Conservation (phyloP, 805 yeast genomes). For the Teunomyces kruisii region DNA sequence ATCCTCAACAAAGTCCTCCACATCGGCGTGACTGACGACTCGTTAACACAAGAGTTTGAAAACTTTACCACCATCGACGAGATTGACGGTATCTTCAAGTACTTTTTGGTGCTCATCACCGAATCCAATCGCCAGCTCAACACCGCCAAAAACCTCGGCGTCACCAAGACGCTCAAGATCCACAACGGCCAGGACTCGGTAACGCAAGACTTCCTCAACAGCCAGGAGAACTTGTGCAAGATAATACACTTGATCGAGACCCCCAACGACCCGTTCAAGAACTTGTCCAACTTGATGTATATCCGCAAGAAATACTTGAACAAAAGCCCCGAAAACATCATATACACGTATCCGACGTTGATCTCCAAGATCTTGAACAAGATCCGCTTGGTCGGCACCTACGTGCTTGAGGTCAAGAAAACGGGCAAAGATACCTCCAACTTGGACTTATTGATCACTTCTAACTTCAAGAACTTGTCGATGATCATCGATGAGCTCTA, state of each 20-base stretch:
- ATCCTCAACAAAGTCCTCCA: slow-evolving; percentile 58
- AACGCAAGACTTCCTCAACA: slow-evolving; percentile 38
- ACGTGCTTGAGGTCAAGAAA: slow-evolving; percentile 31
- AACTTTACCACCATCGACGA: slow-evolving; percentile 38
- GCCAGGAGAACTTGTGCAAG: slow-evolving; percentile 67
- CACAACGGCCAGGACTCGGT: slow-evolving; percentile 27
- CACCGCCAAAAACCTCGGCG: slow-evolving; percentile 42
- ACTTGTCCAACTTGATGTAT: slow-evolving; percentile 32
- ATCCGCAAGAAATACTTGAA: slow-evolving; percentile 46
- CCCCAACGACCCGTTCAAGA: slow-evolving; percentile 40
- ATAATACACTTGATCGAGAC: slow-evolving; percentile 62
- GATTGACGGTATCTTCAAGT: slow-evolving; percentile 58
- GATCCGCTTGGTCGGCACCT: slow-evolving; percentile 46
- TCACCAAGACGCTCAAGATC: slow-evolving; percentile 31
- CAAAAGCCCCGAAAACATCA: slow-evolving; percentile 55
- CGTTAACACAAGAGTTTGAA: not conserved
- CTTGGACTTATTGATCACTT: slow-evolving; percentile 35
- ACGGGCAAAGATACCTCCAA: slow-evolving; percentile 20
- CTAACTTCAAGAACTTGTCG: slow-evolving; percentile 73
- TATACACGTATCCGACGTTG: slow-evolving; percentile 74
- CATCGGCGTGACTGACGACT: slow-evolving; percentile 29
- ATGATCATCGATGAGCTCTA: slow-evolving; percentile 68
- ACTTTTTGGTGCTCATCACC: slow-evolving; percentile 55
- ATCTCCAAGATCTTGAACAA: slow-evolving; percentile 60
- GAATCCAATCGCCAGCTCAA: slow-evolving; percentile 24